A percentile compares a stretch with the other conserved stretches of the same genome.
phyloP scores from a whole-genome alignment of 2,329 filamentous ascomycete species.

The Fusarium sororula region DNA sequence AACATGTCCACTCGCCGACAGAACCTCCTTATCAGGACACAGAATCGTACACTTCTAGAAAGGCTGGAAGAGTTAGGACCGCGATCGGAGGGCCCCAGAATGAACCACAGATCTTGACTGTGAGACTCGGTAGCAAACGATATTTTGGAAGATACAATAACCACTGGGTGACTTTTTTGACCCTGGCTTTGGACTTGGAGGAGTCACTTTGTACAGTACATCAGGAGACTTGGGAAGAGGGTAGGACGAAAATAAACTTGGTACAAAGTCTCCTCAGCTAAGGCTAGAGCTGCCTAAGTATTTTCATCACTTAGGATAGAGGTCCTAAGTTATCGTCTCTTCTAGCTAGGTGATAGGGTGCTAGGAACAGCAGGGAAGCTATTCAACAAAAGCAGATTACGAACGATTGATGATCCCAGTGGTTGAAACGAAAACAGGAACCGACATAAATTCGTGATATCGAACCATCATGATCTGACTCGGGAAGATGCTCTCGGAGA shows the following conservation, averaged over 20 bases:
- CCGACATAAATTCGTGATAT: slow-evolving; percentile 26
- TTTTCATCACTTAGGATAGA: not conserved
- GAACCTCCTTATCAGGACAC: not conserved
- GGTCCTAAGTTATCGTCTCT: not conserved
- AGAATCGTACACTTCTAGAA: rapidly evolving
- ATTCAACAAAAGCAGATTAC: slow-evolving; percentile 1
- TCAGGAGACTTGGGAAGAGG: not conserved
- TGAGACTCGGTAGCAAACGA: no score
- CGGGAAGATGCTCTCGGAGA: slow-evolving; percentile 14
- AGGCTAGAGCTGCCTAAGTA: not conserved
- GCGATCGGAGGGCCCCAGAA: not conserved
- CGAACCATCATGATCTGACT: slow-evolving; percentile 42
- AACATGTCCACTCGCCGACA: not conserved
- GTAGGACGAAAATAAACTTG: not conserved
- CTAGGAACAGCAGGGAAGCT: not conserved
- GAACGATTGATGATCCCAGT: not conserved
- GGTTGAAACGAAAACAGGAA: not conserved
- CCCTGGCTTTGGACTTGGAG: not conserved
- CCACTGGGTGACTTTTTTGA: not conserved
- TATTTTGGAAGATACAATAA: not conserved
- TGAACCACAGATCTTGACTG: not conserved
- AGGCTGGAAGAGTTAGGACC: not conserved
- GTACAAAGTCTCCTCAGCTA: not conserved
- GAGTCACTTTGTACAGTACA: not conserved
- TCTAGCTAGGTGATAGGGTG: no score